Evolutionary conservation across 2,329 filamentous ascomycete species (phyloP), one percentile per base, ranked within the genome.

Genomic region (Ascochyta lentis): DNA sequence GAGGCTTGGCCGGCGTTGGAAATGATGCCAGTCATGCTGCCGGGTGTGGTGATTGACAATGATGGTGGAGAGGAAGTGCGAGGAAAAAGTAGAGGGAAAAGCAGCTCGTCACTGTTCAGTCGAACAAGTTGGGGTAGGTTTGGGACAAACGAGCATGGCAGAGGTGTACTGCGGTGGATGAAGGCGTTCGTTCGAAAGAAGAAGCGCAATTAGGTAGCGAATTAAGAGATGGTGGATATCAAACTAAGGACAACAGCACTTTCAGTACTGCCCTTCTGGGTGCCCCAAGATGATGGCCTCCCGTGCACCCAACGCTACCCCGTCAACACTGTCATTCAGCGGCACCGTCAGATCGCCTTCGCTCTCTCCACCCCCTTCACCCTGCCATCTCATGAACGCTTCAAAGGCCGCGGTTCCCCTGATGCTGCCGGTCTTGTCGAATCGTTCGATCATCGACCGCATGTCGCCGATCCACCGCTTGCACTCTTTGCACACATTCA

Each of bases 401-500:
- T 66, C 65, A 48, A 72, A 74, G 0, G 68, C 69, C 33, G 41
- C 53, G 2, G 65, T 73, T n/a, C 70, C 71, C 22, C 54, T 59
- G 22, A 74, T 56, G 50, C 66, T 71, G 23, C 68, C 68, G 7
- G 63, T 67, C 52, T 68, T 72, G 34, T 74, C 69, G 48, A 66
- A 72, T 27, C 65, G 47, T 16, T 55, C 60, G 33, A 75, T 48
- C 70, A 75, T 71, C 38, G 46, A 61, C 43, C 68, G 60, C 70
- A 75, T 74, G 16, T 69, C 58, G 26, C 57, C 56, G 5, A 75
- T 60, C 60, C 66, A 66, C 49, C 56, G 55, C 49, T 54, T 58
- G 35, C 72, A 75, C 23, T 59, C 59, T 39, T 69, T 67, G 37
- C 72, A 75, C 2, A 75, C 69, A 4, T 63, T 58, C 60, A 68